phyloP scores from a whole-genome alignment of 2,329 filamentous ascomycete species.

The Dichotomopilus funicola region DNA sequence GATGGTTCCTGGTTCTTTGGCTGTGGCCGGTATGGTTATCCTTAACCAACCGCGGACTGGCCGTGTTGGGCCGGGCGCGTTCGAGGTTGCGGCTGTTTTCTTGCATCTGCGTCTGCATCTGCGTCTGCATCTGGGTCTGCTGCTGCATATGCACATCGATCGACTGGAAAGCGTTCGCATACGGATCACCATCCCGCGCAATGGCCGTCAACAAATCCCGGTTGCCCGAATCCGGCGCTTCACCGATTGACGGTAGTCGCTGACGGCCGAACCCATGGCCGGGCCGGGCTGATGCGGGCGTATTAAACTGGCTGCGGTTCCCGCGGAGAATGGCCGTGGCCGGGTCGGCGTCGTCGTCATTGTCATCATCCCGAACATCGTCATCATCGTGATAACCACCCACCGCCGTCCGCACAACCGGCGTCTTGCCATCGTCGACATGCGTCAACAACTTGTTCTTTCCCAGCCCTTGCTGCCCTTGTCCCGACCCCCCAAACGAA shows the following conservation, averaged over 20 bases:
- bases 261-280: slow-evolving; percentile 55
- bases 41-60: slow-evolving; percentile 53
- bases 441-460: slow-evolving; percentile 58
- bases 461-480: slow-evolving; percentile 36
- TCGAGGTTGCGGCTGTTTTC: slow-evolving; percentile 28
- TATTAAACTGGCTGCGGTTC: slow-evolving; percentile 62
- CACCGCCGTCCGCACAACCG: slow-evolving; percentile 39
- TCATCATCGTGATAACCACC: no score
- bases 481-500: slow-evolving; percentile 51
- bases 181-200: slow-evolving; percentile 23
- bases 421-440: slow-evolving; percentile 58
- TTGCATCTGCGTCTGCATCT: background rate
- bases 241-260: slow-evolving; percentile 72
- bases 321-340: slow-evolving; percentile 63
- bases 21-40: slow-evolving; percentile 17
- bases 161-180: slow-evolving; percentile 21
- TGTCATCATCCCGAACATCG: no score
- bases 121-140: no score
- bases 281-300: slow-evolving; percentile 60
- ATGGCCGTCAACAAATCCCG: slow-evolving; percentile 25
- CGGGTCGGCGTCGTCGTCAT: slow-evolving; percentile 57
- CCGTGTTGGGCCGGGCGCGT: slow-evolving; percentile 59
- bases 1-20: slow-evolving; percentile 34
- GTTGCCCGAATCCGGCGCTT: slow-evolving; percentile 44
- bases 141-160: slow-evolving; percentile 15